Evolutionary conservation across 2,329 filamentous ascomycete genomes (phyloP), one percentile per base, ranked within the genome.

Genomic region (Ophiognomonia clavigignenti-juglandacearum): DNA sequence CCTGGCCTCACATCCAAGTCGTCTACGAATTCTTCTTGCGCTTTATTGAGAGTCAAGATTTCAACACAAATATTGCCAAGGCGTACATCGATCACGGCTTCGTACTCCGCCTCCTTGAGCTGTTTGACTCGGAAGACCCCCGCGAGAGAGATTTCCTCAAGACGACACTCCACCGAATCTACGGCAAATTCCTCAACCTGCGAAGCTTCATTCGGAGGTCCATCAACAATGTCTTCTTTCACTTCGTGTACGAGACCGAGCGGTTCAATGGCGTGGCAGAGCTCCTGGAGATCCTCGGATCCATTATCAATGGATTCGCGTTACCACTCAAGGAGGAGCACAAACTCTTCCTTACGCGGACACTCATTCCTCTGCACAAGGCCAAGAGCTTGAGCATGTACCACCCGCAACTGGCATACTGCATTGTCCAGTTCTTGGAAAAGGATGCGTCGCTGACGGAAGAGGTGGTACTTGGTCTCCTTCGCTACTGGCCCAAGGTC

Each of bases 221-320:
- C 47, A 98, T 98, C 78, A 98, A 98, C 80, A 97, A 98, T 62
- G 93, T 98, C 59, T 98, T 98, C 73, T 98, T 98, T 78, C 93
- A 98, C 64, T 98, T 98, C 67, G 91, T 90, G 51, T 98, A 98
- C 65, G 93, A 98, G 69, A 98, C 93, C 4, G 93, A 98, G 68
- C 82, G 93, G 50, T 97, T 98, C 73, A 98, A 98, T 60, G 93
- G 93, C 45, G 96, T 98, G 61, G 93, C 93, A 3, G 93, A 98
- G 67, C 75, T 98, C 24, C 77, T 98, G 29, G 93, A 98, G 65
- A 98, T 98, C 56, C 74, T 98, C 43, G 93, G 93, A 24, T 97
- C 93, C 55, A 98, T 98, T 62, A 98, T 98, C 75, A 98, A 98
- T 64, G 93, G 93, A 38, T 98, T 98, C 64, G 93, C 93, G 19